Evolutionary conservation across 2,329 filamentous ascomycete species (phyloP), one percentile per base, ranked within the genome.

Genomic region (Ophiostoma tasmaniense): DNA sequence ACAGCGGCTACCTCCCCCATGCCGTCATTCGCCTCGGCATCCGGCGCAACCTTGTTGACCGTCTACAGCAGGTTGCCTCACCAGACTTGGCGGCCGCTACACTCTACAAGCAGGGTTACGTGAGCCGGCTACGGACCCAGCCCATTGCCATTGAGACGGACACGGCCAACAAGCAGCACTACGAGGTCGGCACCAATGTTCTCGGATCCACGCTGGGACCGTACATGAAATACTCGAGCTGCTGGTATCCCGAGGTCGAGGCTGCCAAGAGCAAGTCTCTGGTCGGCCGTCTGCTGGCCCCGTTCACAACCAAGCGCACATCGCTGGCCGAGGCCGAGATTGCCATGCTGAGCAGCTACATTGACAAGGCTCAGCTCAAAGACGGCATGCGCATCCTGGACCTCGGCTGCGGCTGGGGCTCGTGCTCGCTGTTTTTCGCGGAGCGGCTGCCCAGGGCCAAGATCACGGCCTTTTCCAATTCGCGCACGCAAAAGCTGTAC

Each of bases 181-280:
- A 91, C 75, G 89, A 91, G 78, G 88, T 91, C 55, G 87, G 86
- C 52, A 89, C 88, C 0, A 86, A 85, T 3, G 85, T 90, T 30
- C 77, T 91, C 55, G 77, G 79, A 35, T 84, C 83, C 35, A 87
- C 83, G 76, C 78, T 91, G 14, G 89, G 89, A 0, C 86, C 87
- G 3, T 80, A 88, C 68, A 90, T 91, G 87, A 91, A 91, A 81
- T 91, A 90, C 76, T 88, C 84, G n/a, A 83, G 81, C 72, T 89
- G 86, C 75, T 79, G 89, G 74, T 91, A 91, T 76, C 84, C 85
- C 3, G 69, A 71, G 67, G 4, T 69, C 2, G 70, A 69, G 42
- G n/a, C 39, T 1, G 64, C 35, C 50, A 55, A 13, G 50, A 11
- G 50, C n/a, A 55, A 59, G 1, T 61, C 66, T 3, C 37, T 35